Conservation (phyloP, 2,329 filamentous ascomycete genomes). For the Aspergillus japonicus region DNA sequence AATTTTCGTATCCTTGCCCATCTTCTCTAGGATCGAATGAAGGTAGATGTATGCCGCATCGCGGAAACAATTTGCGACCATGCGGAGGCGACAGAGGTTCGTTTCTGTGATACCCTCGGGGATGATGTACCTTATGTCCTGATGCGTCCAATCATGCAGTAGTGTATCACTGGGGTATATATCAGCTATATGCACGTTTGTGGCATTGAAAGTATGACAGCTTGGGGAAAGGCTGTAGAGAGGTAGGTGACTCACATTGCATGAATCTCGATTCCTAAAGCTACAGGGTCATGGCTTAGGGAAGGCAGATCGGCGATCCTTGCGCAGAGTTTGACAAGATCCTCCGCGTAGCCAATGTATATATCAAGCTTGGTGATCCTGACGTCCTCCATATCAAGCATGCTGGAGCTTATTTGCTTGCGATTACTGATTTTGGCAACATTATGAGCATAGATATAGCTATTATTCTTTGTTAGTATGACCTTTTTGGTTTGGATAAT, state of each 20-base stretch:
- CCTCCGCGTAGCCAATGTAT: conserved; percentile 40
- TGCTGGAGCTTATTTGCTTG: conserved; percentile 21
- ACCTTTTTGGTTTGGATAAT: background rate
- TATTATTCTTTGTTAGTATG: conserved; percentile 11
- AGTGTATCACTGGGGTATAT: conserved; percentile 29
- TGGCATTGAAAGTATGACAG: background rate
- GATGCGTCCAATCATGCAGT: conserved; percentile 33
- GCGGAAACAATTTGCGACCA: conserved; percentile 40
- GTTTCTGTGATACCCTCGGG: conserved; percentile 30
- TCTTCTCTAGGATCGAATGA: conserved; percentile 35
- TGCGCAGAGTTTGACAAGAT: conserved; percentile 35
- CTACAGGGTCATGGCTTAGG: conserved; percentile 20
- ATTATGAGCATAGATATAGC: conserved; percentile 36
- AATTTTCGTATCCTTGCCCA: conserved; percentile 15
- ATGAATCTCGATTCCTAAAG: conserved; percentile 27
- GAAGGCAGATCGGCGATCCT: conserved; percentile 33
- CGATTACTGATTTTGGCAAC: conserved; percentile 36
- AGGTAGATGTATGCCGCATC: conserved; percentile 39
- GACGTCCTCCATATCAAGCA: conserved; percentile 23
- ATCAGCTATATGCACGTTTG: background rate
- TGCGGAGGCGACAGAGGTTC: conserved; percentile 31
- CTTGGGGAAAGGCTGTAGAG: background rate
- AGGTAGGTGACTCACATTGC: conserved; percentile 26
- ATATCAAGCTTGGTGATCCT: conserved; percentile 34
- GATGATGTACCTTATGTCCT: conserved; percentile 29